A percentile compares a stretch with the other conserved stretches of the same genome.
Evolutionary conservation across 176 grass and related monocot genomes (phyloP).

Genomic region (Neostapfia colusana): DNA sequence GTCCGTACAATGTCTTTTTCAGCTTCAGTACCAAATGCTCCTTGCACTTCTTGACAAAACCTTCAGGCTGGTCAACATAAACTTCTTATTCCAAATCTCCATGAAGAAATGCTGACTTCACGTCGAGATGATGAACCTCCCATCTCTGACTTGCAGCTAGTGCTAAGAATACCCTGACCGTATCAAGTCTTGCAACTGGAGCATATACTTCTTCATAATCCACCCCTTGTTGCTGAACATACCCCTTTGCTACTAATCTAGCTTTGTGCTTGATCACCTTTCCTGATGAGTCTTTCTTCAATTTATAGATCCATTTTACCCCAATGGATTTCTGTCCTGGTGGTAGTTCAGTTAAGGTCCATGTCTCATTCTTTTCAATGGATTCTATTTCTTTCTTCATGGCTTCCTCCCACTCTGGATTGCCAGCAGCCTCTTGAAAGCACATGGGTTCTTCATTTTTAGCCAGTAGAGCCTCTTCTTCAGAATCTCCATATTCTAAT

Average conservation of each 20-base stretch:
- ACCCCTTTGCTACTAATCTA: neutral
- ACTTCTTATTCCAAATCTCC: neutral
- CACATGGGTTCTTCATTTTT: neutral
- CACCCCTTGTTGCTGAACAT: accelerated
- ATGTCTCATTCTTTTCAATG: neutral
- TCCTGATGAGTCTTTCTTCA: neutral
- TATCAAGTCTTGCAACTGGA: neutral
- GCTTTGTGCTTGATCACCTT: neutral
- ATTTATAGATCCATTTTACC: neutral
- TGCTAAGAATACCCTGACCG: neutral
- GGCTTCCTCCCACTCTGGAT: neutral
- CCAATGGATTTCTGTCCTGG: neutral
- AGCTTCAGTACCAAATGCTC: neutral
- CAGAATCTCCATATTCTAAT: accelerated
- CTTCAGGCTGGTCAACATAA: neutral
- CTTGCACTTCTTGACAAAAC: accelerated
- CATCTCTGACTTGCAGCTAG: neutral
- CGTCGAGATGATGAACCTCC: neutral
- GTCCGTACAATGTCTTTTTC: neutral
- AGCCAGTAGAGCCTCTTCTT: accelerated
- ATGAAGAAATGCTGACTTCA: neutral
- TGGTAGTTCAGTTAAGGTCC: neutral
- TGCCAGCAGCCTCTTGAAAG: accelerated
- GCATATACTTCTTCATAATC: neutral
- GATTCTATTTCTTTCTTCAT: neutral